Evolutionary conservation across 345 rosid species (phyloP), one percentile per base, ranked within the genome.

Genomic region (Kernera saxatilis): DNA sequence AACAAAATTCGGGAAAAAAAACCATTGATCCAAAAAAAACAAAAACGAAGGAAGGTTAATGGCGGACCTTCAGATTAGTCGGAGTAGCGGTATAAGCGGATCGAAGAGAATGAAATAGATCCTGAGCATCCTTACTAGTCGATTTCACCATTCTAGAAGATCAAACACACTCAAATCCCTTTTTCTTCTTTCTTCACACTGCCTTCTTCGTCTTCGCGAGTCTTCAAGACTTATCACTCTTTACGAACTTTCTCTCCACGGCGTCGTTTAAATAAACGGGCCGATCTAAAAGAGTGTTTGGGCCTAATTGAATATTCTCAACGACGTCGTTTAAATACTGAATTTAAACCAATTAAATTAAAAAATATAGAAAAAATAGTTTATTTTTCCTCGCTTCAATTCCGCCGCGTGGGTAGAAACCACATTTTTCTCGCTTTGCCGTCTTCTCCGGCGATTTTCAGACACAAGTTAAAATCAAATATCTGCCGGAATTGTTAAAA

Each of bases 71-170:
- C 59, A 90, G 90, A 76, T 64, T 78, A 18, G 79, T 83, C 18
- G 93, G 92, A 59, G 93, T 90, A 62, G 93, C 87, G 23, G 81
- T 76, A 60, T 90, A 90, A 66, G 96, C 91, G 23, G 96, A 82
- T 19, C 86, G 86, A 69, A 90, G 93, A 49, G 93, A 86, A 0
- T 75, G 87, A 57, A 88, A 81, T 4, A 90, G 90, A 43, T 89
- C 91, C 57, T 82, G 90, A 46, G 96, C 89, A 29, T 87, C 93
- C 64, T 77, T 90, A 68, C 82, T 71, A 0, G 88, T 82, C 9
- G 88, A 79, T 83, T 84, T 81, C 79, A 62, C 93, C 96, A 90
- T 90, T 73, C 8, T 68, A 57, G 13, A 43, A 58, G 68, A 74
- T 21, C 23, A 15, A 37, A 30, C 14, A 15, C 59, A 41, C 25